Percentiles rank a stretch among this genome's conserved stretches.
phyloP scores from a whole-genome alignment of 1,139 yeast genomes.

The Yamadazyma taylorii region DNA sequence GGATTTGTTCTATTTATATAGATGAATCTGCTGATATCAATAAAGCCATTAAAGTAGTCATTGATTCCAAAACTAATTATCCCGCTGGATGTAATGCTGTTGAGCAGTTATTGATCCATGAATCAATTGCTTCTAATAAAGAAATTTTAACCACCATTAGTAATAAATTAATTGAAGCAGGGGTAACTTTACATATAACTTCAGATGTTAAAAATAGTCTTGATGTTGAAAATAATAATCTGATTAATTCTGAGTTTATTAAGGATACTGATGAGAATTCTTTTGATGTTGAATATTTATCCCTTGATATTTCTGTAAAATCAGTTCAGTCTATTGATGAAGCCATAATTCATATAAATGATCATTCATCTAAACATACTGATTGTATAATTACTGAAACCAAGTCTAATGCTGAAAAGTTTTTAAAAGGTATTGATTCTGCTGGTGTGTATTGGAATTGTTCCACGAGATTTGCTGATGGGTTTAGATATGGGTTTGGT shows the following conservation, averaged over 20 bases:
- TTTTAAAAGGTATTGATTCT: slow-evolving; percentile 85
- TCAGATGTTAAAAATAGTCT: slow-evolving; percentile 43
- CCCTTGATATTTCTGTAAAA: slow-evolving; percentile 77
- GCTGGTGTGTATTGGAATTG: slow-evolving; percentile 99
- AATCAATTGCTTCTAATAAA: slow-evolving; percentile 37
- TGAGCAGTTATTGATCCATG: slow-evolving; percentile 77
- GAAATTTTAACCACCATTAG: slow-evolving; percentile 44
- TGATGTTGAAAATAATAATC: slow-evolving; percentile 4
- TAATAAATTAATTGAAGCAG: slow-evolving; percentile 54
- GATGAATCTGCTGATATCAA: slow-evolving; percentile 72
- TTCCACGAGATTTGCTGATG: slow-evolving; percentile 96
- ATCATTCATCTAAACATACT: slow-evolving; percentile 94
- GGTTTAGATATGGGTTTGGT: slow-evolving; percentile 97
- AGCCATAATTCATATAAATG: slow-evolving; percentile 82
- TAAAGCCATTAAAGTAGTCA: slow-evolving; percentile 71
- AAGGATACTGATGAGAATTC: slow-evolving; percentile 53
- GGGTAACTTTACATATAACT: slow-evolving; percentile 71
- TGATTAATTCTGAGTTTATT: slow-evolving; percentile 18
- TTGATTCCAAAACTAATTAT: slow-evolving; percentile 92
- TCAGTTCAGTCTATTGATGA: slow-evolving; percentile 56
- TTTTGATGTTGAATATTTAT: slow-evolving; percentile 79
- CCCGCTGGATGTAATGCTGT: slow-evolving; percentile 99
- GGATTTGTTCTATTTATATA: slow-evolving; percentile 85
- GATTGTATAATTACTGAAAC: slow-evolving; percentile 85
- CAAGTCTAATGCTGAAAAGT: slow-evolving; percentile 66